Evolutionary conservation across 305 asterid species (phyloP).

Genomic region (Fraxinus greggii): DNA sequence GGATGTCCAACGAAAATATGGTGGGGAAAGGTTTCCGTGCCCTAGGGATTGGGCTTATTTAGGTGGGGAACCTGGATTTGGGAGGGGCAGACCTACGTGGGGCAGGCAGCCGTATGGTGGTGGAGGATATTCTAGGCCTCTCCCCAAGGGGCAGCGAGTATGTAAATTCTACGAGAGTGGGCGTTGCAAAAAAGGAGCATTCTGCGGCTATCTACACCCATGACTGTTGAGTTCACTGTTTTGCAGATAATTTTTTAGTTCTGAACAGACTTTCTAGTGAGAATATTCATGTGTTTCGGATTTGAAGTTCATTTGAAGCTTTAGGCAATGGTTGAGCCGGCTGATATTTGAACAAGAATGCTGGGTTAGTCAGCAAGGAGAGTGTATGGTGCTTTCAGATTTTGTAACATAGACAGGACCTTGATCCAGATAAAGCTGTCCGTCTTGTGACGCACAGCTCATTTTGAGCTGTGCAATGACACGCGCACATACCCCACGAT

Average conservation of each 20-base stretch:
- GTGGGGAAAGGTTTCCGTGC: constrained; percentile 59
- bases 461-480: background rate
- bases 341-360: background rate
- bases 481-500: background rate
- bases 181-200: constrained; percentile 85
- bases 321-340: background rate
- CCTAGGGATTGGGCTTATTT: constrained; percentile 67
- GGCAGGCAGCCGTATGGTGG: constrained; percentile 57
- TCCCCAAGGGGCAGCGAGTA: constrained; percentile 69
- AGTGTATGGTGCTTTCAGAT: background rate
- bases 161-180: constrained; percentile 87
- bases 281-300: background rate
- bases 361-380: background rate
- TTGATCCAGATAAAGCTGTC: background rate
- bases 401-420: background rate
- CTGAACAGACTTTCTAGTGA: background rate
- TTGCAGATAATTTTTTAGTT: background rate
- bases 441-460: background rate
- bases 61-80: constrained; percentile 47
- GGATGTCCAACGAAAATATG: constrained; percentile 70
- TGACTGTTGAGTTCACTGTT: constrained; percentile 28
- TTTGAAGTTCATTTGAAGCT: background rate
- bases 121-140: constrained; percentile 59
- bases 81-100: constrained; percentile 67
- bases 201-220: constrained; percentile 77